A percentile compares a stretch with the other conserved stretches of the same genome.
These are phyloP conservation scores for Karstenula rhodostoma DNA, from an alignment of 2,329 filamentous ascomycete species.

Conservation along the genomic window DNA sequence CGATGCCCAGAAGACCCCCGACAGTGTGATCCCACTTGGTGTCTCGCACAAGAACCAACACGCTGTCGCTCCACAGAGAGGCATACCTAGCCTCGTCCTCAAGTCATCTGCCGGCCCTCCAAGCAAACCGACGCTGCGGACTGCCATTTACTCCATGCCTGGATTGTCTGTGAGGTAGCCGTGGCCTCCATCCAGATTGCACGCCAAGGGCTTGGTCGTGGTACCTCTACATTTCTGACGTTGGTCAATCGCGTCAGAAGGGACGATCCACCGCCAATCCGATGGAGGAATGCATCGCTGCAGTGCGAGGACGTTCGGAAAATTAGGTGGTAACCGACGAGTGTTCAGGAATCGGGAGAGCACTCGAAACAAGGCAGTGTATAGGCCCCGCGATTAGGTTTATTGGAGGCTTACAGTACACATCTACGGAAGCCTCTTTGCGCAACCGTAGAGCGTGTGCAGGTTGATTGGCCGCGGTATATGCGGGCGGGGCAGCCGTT, in stretches of 20 bases:
- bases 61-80: not conserved
- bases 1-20: not conserved
- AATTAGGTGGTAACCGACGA: not conserved
- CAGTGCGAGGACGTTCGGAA: not conserved
- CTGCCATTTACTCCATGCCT: slow-evolving; percentile 13
- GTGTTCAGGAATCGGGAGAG: not conserved
- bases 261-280: not conserved
- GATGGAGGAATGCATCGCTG: not conserved
- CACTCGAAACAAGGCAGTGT: slow-evolving; percentile 1
- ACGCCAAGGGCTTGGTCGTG: slow-evolving; percentile 34
- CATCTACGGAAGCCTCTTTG: not conserved
- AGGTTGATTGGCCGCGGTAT: slow-evolving; percentile 25
- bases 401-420: not conserved
- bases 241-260: slow-evolving; percentile 10
- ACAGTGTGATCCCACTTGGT: not conserved
- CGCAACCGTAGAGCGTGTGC: slow-evolving; percentile 21
- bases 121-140: slow-evolving; percentile 18
- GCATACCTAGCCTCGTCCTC: slow-evolving; percentile 12
- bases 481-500: slow-evolving; percentile 10
- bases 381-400: not conserved
- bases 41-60: not conserved
- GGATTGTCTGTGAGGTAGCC: slow-evolving; percentile 9
- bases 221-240: slow-evolving; percentile 24
- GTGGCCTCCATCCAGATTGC: slow-evolving; percentile 25
- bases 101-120: slow-evolving; percentile 9